Conservation (phyloP, 2,329 filamentous ascomycete genomes). For the Ophiostoma ulmi region DNA sequence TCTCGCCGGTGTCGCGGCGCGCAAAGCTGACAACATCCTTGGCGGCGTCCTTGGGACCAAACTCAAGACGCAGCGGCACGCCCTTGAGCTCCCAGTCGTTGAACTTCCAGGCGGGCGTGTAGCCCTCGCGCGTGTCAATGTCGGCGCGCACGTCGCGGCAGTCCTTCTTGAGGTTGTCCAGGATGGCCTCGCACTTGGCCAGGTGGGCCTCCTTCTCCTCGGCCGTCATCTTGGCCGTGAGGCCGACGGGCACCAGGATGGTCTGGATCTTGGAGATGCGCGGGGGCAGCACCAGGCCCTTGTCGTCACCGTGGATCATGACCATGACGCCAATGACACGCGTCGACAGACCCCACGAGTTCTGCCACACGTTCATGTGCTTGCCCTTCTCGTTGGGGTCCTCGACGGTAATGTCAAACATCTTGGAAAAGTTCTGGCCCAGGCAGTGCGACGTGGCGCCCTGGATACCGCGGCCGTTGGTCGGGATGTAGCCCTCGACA, state of each 20-base stretch:
- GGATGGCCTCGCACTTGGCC: constrained; percentile 68
- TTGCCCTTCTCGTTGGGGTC: constrained; percentile 77
- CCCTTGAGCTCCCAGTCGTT: constrained; percentile 98
- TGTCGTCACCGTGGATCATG: constrained; percentile 95
- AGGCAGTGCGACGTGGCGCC: constrained; percentile 91
- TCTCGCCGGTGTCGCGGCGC: constrained; percentile 80
- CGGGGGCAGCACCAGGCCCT: constrained; percentile 88
- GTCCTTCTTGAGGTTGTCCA: constrained; percentile 61
- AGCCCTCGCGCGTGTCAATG: constrained; percentile 79
- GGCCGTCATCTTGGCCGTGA: constrained; percentile 78
- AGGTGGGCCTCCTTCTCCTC: constrained; percentile 74
- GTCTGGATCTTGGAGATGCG: constrained; percentile 81
- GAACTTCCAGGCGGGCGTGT: constrained; percentile 96
- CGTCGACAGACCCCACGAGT: constrained; percentile 97
- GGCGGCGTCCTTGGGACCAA: constrained; percentile 88
- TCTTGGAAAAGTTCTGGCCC: constrained; percentile 97
- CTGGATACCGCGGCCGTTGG: constrained; percentile 93
- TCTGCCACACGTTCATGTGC: constrained; percentile 90
- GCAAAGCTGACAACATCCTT: constrained; percentile 79
- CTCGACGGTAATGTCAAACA: constrained; percentile 96
- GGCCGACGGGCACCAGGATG: constrained; percentile 84
- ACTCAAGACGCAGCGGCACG: constrained; percentile 88
- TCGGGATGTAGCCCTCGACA: constrained; percentile 92
- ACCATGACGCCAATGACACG: constrained; percentile 98
- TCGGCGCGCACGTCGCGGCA: constrained; percentile 64